These are phyloP conservation scores for Tylopilus vinaceipallidus DNA, from an alignment of 768 basidiomycete genomes.

Conservation along the genomic window DNA sequence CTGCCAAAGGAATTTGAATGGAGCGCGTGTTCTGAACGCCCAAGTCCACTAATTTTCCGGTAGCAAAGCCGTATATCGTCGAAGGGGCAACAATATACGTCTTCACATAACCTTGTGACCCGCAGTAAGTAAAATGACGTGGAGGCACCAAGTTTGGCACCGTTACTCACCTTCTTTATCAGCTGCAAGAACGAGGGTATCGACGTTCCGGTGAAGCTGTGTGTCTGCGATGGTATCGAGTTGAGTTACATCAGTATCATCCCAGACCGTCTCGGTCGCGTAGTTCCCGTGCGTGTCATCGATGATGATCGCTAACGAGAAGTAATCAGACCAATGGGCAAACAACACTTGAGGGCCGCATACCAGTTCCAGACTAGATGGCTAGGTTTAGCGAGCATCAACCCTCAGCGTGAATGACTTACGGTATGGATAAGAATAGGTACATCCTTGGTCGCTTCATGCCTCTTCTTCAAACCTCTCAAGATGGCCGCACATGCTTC, in stretches of 20 bases:
- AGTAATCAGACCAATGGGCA: neutral
- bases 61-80: constrained; percentile 60
- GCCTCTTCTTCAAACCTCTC: constrained; percentile 48
- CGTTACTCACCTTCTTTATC: constrained; percentile 43
- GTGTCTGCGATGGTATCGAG: constrained; percentile 45
- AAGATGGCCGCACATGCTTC: constrained; percentile 46
- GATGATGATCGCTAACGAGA: constrained; percentile 36
- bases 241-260: constrained; percentile 46
- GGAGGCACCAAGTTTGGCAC: no score
- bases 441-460: constrained; percentile 38
- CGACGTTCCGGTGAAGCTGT: constrained; percentile 51
- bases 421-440: constrained; percentile 65
- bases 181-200: constrained; percentile 44
- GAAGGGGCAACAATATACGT: constrained; percentile 48
- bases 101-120: constrained; percentile 17
- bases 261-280: constrained; percentile 40
- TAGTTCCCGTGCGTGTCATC: constrained; percentile 46
- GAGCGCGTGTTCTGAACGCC: constrained; percentile 48
- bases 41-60: constrained; percentile 45
- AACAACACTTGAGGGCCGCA: neutral
- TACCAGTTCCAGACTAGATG: constrained; percentile 50
- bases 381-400: neutral
- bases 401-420: constrained; percentile 18
- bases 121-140: neutral
- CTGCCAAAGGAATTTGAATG: constrained; percentile 50